Base-by-base conservation (phyloP, 78 protist species). In the Dictyostelium brefeldianum region DNA sequence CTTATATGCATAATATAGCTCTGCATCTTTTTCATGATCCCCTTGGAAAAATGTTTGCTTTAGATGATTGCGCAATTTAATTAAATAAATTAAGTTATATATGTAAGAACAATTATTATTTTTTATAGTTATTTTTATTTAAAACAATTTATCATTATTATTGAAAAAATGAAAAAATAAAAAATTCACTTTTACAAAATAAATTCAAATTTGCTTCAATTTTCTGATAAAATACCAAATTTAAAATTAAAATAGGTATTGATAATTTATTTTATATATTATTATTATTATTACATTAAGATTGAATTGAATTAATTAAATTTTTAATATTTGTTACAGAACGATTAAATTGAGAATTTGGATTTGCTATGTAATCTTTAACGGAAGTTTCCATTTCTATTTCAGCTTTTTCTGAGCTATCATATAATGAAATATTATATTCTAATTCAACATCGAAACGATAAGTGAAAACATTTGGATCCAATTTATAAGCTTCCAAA, bases 311-410 rank as follows among this genome's bases (percentile, higher is more conserved):
- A 15, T 67, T 47, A 14, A 67, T 31, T 67, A 67, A 67, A 29
- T 67, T 67, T 67, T 67, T 67, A 67, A 67, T 67, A 67, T 67
- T 67, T 67, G 75, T 29, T 29, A 67, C 25, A 2, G 75, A 67
- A 29, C 47, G 27, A 14, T 67, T 67, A 17, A 67, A 67, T 29
- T 41, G 25, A 14, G 18, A 3, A 67, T 4, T 67, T 27, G 75
- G 36, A 31, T 67, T 31, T 14, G 10, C 15, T 67, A 67, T 47
- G 4, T 67, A 67, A 31, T 67, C 75, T 15, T 67, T 27, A 67
- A 67, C 75, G 4, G 75, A 67, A 29, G 47, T 67, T 29, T 67
- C 43, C 75, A 67, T 67, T 67, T 67, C 75, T 29, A 14, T n/a
- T 31, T 25, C 75, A 67, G 75, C 75, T 67, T 67, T 12, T 12